phyloP scores from a whole-genome alignment of 179 eudicot genomes.

The Silene noctiflora region DNA sequence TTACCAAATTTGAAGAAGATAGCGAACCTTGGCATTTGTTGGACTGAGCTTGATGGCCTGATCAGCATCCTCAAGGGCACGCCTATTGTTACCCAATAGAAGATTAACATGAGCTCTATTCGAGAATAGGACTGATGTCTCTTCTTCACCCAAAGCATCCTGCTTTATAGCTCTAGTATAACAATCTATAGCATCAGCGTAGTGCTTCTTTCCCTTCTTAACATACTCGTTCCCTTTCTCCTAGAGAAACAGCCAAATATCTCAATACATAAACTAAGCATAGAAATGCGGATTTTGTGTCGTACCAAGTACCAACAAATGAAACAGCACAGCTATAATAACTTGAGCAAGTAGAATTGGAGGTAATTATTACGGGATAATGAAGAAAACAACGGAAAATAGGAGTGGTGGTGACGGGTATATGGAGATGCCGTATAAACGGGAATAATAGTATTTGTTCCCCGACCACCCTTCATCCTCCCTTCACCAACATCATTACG shows the following conservation, averaged over 20 bases:
- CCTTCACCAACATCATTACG: not conserved
- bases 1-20: too few relatives aligned
- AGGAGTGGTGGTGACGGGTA: too few relatives aligned
- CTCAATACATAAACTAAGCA: not conserved
- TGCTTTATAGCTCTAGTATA: conserved; percentile 92
- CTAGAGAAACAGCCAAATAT: conserved; percentile 30
- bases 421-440: too few relatives aligned
- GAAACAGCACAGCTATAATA: too few relatives aligned
- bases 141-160: conserved; percentile 61
- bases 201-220: conserved; percentile 90
- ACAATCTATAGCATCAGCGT: conserved; percentile 73
- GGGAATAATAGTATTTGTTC: too few relatives aligned
- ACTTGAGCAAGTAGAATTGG: not conserved
- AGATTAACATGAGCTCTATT: conserved; percentile 96
- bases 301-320: not conserved
- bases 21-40: conserved; percentile 64
- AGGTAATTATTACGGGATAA: not conserved
- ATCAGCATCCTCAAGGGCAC: conserved; percentile 83
- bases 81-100: conserved; percentile 74
- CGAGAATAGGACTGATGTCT: conserved; percentile 60
- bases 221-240: conserved; percentile 84
- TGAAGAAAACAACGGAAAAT: not conserved
- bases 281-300: not conserved
- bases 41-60: conserved; percentile 80
- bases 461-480: not conserved